Percentiles rank a stretch among this genome's conserved stretches.
phyloP scores from a whole-genome alignment of 495 filamentous ascomycete species.

The Astrocystis sublimbata region DNA sequence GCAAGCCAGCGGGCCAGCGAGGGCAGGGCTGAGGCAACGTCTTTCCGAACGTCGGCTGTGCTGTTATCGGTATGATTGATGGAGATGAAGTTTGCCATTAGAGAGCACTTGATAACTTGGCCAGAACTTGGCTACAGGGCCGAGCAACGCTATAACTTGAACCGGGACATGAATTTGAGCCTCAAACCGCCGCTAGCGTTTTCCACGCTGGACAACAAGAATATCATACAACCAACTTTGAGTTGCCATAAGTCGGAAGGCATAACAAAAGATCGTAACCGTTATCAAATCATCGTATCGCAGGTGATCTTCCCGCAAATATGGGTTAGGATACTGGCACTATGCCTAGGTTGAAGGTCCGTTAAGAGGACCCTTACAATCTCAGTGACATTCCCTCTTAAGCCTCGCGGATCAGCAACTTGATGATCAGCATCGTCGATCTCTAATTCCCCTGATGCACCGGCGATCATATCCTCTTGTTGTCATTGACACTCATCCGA shows the following conservation, averaged over 20 bases:
- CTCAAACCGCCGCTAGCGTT: not conserved
- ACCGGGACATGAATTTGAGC: not conserved
- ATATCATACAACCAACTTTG: not conserved
- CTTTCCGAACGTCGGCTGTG: not conserved
- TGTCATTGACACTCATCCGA: not conserved
- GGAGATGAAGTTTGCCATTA: slow-evolving; percentile 1
- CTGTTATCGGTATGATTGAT: not conserved
- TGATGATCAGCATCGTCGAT: slow-evolving; percentile 5
- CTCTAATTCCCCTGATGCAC: slow-evolving; percentile 5
- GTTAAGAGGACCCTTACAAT: not conserved
- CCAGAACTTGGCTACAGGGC: not conserved
- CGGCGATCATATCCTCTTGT: not conserved
- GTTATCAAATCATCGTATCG: not conserved
- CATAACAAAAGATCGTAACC: not conserved
- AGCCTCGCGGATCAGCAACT: slow-evolving; percentile 8
- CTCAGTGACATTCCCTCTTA: slow-evolving; percentile 9
- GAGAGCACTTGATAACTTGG: not conserved
- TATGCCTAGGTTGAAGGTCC: not conserved
- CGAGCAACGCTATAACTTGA: not conserved
- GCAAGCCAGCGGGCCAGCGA: not conserved
- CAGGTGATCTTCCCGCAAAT: not conserved
- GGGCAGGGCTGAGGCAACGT: not conserved
- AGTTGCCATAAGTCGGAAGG: not conserved
- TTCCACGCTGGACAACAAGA: not conserved
- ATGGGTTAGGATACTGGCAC: too few relatives aligned